Base-by-base conservation (phyloP, 371 early-diverging fungal genomes). In the Apophysomyces elegans region DNA sequence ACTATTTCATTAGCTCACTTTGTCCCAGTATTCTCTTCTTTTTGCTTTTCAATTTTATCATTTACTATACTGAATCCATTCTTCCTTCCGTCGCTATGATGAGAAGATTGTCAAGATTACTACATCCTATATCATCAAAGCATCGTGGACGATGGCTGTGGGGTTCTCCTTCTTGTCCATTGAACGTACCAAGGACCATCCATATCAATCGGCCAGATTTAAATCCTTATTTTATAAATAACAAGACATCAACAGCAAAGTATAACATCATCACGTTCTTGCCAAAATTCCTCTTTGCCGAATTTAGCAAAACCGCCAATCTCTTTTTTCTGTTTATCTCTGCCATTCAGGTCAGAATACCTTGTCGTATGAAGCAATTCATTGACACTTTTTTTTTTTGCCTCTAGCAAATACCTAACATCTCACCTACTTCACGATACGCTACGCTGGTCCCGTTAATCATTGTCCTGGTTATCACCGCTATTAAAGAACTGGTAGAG, bases 401-500 rank as follows among this genome's bases (percentile, higher is more conserved):
- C 6, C 18, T 18, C 2, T 78, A 90, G 92, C 93, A 93, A 88
- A 93, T 95, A 63, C 84, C 80, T 37, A 91, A 88, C 63, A 89
- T 95, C 36, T 90, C 95, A 47, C 95, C 95, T 14, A 93, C 94
- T 0, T 91, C 91, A 54, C 83, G 88, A 70, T 93, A 82, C 66
- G 96, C 96, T 5, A 99, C 99, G 2, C 74, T 94, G 37, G 90
- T 98, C 37, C 99, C 99, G 1, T 85, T 99, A 44, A 69, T 83
- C 6, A 86, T 97, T 63, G 98, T 99, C 4, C 71, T 99, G 58
- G 70, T 93, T 6, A 93, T 93, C 37, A 96, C 99, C 5, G 99
- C 96, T n/a, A 77, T 94, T 44, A 99, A 99, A 78, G 99, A 99
- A 77, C 86, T 93, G 5, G 79, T 97, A 57, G 99, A 99, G 76